Conservation (phyloP, 257 asterid species). For the Capsicum pubescens region DNA sequence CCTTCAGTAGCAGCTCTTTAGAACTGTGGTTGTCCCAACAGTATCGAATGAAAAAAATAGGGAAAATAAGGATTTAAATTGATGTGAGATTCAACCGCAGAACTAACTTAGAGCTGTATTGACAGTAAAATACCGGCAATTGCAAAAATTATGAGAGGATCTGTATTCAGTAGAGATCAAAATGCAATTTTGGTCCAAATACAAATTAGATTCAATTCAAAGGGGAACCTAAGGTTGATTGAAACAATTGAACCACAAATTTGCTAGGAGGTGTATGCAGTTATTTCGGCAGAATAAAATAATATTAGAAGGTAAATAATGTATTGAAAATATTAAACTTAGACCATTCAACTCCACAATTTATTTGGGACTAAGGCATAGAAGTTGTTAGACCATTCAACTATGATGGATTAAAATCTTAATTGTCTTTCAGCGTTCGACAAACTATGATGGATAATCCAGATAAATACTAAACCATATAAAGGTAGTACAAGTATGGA, state of each 20-base stretch:
- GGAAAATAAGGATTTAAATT: slow-evolving; percentile 25
- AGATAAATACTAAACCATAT: not conserved
- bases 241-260: not conserved
- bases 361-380: not conserved
- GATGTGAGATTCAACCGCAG: slow-evolving; percentile 14
- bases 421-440: not conserved
- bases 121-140: slow-evolving; percentile 16
- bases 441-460: slow-evolving; percentile 18
- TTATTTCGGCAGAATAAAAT: not conserved
- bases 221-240: slow-evolving; percentile 7
- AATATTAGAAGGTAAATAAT: not conserved
- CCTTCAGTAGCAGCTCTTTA: slow-evolving; percentile 49
- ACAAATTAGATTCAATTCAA: not conserved
- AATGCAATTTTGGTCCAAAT: slow-evolving; percentile 1
- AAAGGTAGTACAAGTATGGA: not conserved
- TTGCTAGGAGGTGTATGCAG: slow-evolving; percentile 12
- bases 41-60: not conserved
- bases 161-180: not conserved
- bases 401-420: not conserved
- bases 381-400: slow-evolving; percentile 6
- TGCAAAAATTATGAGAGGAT: slow-evolving; percentile 10
- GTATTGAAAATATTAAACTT: not conserved
- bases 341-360: not conserved
- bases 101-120: not conserved
- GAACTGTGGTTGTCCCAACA: slow-evolving; percentile 28